Evolutionary conservation across 2,329 filamentous ascomycete species (phyloP), one percentile per base, ranked within the genome.

Genomic region (Curvularia lunata): DNA sequence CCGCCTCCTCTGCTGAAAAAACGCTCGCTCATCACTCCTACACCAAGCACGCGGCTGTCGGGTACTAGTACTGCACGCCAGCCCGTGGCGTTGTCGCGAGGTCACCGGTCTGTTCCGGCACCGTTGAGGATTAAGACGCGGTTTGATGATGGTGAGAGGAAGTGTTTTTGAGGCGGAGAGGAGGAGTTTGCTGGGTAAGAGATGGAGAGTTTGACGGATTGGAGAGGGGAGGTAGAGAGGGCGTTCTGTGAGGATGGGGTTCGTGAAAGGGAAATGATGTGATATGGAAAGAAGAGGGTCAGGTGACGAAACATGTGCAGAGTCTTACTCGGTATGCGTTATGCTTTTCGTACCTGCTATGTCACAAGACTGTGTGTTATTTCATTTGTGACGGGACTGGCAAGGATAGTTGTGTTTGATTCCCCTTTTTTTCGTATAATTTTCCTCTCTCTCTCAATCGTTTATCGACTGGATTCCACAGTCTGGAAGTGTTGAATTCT

Each of bases 151-250:
- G 5, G 56, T 60, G 7, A 53, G 58, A 21, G 64, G 54, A 18
- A 41, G 59, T n/a, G 13, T 61, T 62, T 6, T 65, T 72, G 66
- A 68, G 1, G 68, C 65, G 1, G 50, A 1, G 32, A 34, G 50
- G 7, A 59, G 51, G 50, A 65, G 65, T 10, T 45, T 58, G 19
- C 48, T 64, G 1, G 62, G 54, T 3, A 61, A 56, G 9, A 28
- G 9, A 28, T 57, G 6, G 40, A 66, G 5, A 60, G 48, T 18
- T 43, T 57, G 8, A 48, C 50, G 2, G 59, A 68, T 49, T 51
- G 19, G 61, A 48, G 43, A 43, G 59, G 5, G 68, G 60, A 37
- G n/a, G 32, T 16, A 16, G 32, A 13, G 38, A 23, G 38, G 21
- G 2, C 9, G 4, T 18, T 7, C 10, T 21, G 38, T 41, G 2